These are phyloP conservation scores for Leishmania gerbilli DNA, from an alignment of 208 protist genomes.

Conservation along the genomic window DNA sequence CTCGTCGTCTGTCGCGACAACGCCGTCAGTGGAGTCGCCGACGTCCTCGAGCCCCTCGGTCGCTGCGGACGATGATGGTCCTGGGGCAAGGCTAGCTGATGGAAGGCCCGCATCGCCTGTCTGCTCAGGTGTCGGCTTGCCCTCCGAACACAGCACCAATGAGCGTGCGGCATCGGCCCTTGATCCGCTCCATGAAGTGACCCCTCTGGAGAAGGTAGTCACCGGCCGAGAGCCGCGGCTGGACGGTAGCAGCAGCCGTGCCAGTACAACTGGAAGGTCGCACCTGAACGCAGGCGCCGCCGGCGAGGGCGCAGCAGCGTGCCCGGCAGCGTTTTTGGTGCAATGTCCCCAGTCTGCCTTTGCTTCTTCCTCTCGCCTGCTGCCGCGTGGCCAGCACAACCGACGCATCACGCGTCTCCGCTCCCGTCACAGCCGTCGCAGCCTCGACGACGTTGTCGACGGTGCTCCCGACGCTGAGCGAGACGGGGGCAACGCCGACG, in stretches of 20 bases:
- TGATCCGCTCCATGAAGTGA: neutral
- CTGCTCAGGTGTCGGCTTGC: constrained; percentile 11
- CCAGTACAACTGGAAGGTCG: neutral
- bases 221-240: neutral
- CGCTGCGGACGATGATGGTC: neutral
- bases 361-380: neutral
- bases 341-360: neutral
- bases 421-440: constrained; percentile 9
- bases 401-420: neutral
- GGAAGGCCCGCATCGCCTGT: neutral
- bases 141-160: constrained; percentile 18
- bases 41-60: constrained; percentile 10
- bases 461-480: neutral
- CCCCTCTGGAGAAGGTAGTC: neutral
- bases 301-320: neutral
- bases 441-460: constrained; percentile 13
- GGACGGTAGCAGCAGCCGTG: neutral
- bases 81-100: neutral
- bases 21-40: constrained; percentile 27
- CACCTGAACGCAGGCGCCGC: neutral
- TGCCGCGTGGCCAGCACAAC: neutral
- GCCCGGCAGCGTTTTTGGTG: neutral
- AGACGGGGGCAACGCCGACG: constrained; percentile 3
- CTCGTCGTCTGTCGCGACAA: constrained; percentile 14
- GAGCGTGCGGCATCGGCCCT: neutral